A percentile compares a stretch with the other conserved stretches of the same genome.
These are phyloP conservation scores for Eutrema japonicum DNA, from an alignment of 345 rosid species.

Conservation along the genomic window DNA sequence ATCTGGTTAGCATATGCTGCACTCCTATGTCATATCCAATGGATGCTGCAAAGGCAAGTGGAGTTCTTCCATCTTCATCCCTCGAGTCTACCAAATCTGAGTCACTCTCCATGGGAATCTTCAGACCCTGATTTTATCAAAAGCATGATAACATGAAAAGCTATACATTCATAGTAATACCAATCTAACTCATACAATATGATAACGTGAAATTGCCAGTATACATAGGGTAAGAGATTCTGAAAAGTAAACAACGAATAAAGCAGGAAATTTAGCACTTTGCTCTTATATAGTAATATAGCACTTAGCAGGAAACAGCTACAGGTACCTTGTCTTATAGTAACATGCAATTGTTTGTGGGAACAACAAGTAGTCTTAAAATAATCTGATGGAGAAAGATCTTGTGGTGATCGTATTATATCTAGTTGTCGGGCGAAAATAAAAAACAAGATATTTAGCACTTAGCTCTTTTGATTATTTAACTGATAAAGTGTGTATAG, in stretches of 20 bases:
- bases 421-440: no score
- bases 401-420: no score
- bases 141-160: constrained; percentile 1
- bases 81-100: constrained; percentile 5
- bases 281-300: no score
- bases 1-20: constrained; percentile 11
- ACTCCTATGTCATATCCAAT: constrained; percentile 34
- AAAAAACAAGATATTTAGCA: not conserved
- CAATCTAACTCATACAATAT: not conserved
- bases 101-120: constrained; percentile 1
- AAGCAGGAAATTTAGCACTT: no score
- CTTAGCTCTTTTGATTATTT: not conserved
- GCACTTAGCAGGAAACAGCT: constrained; percentile 24
- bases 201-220: not conserved
- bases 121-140: not conserved
- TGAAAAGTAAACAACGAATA: constrained; percentile 1
- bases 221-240: constrained; percentile 1
- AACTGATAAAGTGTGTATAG: not conserved
- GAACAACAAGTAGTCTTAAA: constrained; percentile 14
- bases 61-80: constrained; percentile 38
- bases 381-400: not conserved
- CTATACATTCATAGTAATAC: not conserved
- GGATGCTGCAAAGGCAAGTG: constrained; percentile 31
- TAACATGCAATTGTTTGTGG: constrained; percentile 11
- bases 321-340: constrained; percentile 12